Evolutionary conservation across 192 early-diverging fungal species (phyloP).

Genomic region (Mortierella antarctica): DNA sequence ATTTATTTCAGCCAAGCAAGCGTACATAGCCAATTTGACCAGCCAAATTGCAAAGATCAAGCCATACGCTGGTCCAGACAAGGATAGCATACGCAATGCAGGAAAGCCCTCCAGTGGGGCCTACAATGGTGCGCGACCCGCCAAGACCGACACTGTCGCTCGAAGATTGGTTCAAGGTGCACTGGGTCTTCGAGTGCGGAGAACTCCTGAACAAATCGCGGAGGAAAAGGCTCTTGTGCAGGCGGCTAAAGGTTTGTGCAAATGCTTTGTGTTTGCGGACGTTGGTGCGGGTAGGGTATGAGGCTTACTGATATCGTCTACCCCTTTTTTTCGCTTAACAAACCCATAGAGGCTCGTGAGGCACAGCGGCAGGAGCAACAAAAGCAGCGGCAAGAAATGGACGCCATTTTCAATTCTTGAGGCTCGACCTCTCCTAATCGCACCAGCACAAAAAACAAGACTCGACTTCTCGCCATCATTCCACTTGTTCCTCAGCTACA

Average conservation of each 20-base stretch:
- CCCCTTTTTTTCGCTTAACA: neutral
- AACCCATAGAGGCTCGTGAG: conserved; percentile 29
- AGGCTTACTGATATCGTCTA: neutral
- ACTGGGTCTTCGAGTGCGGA: conserved; percentile 67
- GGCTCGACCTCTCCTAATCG: no score
- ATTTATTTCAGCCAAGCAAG: conserved; percentile 51
- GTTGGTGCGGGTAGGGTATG: neutral
- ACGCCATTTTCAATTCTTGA: conserved; percentile 42
- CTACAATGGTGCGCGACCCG: conserved; percentile 54
- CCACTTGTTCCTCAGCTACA: neutral
- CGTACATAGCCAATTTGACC: conserved; percentile 65
- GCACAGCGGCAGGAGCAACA: conserved; percentile 39
- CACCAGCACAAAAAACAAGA: neutral
- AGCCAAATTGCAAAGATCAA: conserved; percentile 65
- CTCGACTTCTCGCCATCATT: neutral
- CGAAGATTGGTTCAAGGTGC: conserved; percentile 79
- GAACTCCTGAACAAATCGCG: conserved; percentile 61
- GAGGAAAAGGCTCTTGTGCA: conserved; percentile 57
- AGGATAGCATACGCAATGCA: conserved; percentile 29
- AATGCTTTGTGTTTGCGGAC: neutral
- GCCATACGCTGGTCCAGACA: conserved; percentile 69
- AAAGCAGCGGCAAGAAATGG: conserved; percentile 30
- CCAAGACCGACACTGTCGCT: conserved; percentile 78
- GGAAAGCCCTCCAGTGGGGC: conserved; percentile 39
- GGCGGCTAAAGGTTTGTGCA: conserved; percentile 55